A percentile compares a stretch with the other conserved stretches of the same genome.
phyloP scores from a whole-genome alignment of 768 basidiomycete species.

The Cantharellus anzutake region DNA sequence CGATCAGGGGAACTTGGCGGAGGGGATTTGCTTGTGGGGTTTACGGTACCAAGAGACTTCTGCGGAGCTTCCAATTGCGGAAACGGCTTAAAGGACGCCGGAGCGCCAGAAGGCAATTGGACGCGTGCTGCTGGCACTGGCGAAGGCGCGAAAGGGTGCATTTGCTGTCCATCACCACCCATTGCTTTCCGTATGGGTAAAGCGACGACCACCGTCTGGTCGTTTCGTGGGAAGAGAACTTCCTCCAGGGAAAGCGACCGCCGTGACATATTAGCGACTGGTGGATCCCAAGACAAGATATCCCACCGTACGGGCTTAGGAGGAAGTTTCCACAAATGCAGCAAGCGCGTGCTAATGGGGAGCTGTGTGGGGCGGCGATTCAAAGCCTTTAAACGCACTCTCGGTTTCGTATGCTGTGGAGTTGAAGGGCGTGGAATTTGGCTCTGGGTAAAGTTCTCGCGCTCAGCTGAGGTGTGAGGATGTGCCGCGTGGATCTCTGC shows the following conservation, averaged over 20 bases:
- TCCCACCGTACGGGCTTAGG: constrained; percentile 34
- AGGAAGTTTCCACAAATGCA: constrained; percentile 23
- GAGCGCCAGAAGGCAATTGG: background rate
- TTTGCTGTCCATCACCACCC: background rate
- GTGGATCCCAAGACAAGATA: constrained; percentile 51
- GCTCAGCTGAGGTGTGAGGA: background rate
- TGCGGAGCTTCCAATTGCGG: background rate
- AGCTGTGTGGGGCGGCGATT: background rate
- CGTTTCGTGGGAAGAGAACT: constrained; percentile 12
- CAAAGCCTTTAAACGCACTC: background rate
- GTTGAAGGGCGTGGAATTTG: background rate
- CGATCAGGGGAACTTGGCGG: constrained; percentile 28
- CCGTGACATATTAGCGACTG: constrained; percentile 41
- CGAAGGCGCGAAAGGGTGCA: background rate
- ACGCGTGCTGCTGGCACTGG: background rate
- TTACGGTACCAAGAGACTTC: constrained; percentile 12
- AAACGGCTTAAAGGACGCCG: background rate
- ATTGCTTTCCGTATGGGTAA: background rate
- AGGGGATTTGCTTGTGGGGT: constrained; percentile 48
- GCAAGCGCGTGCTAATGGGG: constrained; percentile 16
- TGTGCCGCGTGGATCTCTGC: background rate
- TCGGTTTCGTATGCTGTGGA: background rate
- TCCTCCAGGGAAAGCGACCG: constrained; percentile 47
- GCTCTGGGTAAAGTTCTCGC: background rate
- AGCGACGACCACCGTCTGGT: background rate